Evolutionary conservation across 139 green algal genomes (phyloP).

Genomic region (Astrephomene gubernaculifera): DNA sequence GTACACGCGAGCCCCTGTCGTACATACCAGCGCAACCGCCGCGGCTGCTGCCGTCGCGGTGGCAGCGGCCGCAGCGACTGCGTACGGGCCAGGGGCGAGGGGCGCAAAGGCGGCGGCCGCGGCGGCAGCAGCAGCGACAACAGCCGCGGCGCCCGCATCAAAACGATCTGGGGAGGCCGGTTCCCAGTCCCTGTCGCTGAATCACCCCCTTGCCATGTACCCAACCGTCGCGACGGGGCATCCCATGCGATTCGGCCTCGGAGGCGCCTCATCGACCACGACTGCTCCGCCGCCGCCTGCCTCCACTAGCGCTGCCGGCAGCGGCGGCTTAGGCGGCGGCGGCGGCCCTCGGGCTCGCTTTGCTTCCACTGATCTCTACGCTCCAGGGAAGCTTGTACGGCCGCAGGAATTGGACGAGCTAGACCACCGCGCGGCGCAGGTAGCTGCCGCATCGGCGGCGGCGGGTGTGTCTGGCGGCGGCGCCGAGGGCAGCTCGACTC

Average conservation of each 20-base stretch:
- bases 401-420: slow-evolving; percentile 39
- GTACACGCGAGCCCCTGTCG: not conserved
- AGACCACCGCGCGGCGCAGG: slow-evolving; percentile 12
- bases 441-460: not conserved
- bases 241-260: not conserved
- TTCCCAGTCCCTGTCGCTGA: not conserved
- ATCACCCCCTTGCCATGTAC: slow-evolving; percentile 33
- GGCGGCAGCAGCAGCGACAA: not conserved
- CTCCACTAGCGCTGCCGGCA: not conserved
- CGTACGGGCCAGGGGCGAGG: not conserved
- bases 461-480: not conserved
- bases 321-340: not conserved
- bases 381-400: slow-evolving; percentile 38
- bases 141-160: too few species aligned
- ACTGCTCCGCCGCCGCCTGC: not conserved
- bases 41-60: too few species aligned
- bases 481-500: too few species aligned
- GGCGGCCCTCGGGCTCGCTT: not conserved
- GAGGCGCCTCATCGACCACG: not conserved
- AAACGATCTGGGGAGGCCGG: too few species aligned
- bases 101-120: not conserved
- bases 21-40: too few species aligned
- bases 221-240: not conserved
- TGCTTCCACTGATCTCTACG: slow-evolving; percentile 31
- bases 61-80: not conserved